phyloP scores from a whole-genome alignment of 2,329 filamentous ascomycete species.

The Conoideocrella luteorostrata region DNA sequence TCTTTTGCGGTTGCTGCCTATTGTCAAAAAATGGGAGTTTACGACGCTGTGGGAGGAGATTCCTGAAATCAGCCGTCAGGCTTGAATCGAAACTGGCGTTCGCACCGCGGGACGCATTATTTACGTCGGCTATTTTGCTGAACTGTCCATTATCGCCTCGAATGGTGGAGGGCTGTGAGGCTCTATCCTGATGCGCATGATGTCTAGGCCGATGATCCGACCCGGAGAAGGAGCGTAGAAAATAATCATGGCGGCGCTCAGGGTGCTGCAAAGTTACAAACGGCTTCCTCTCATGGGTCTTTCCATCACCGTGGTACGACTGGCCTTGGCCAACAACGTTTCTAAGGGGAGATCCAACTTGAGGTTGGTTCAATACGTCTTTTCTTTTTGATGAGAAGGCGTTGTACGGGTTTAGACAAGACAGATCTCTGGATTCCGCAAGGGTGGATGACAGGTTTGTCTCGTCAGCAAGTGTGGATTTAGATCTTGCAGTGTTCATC shows the following conservation, averaged over 20 bases:
- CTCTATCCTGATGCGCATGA: background rate
- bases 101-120: background rate
- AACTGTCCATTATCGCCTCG: background rate
- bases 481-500: background rate
- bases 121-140: too few relatives aligned
- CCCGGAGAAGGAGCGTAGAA: conserved; percentile 8
- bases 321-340: conserved; percentile 6
- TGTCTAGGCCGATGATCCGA: background rate
- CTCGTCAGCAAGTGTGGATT: too few relatives aligned
- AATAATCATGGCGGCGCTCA: conserved; percentile 4
- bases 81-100: background rate
- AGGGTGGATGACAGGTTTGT: background rate
- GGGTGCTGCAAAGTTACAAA: background rate
- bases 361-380: conserved; percentile 15
- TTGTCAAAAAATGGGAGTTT: conserved; percentile 20
- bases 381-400: conserved; percentile 12
- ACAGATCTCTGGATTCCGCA: background rate
- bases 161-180: background rate
- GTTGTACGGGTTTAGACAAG: conserved; percentile 20
- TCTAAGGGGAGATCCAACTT: conserved; percentile 21
- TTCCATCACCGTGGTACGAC: background rate
- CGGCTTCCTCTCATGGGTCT: background rate
- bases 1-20: background rate
- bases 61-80: conserved; percentile 15
- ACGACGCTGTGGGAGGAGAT: conserved; percentile 24